Conservation (phyloP, 2,329 filamentous ascomycete genomes). For the Hypoxylon rubiginosum region DNA sequence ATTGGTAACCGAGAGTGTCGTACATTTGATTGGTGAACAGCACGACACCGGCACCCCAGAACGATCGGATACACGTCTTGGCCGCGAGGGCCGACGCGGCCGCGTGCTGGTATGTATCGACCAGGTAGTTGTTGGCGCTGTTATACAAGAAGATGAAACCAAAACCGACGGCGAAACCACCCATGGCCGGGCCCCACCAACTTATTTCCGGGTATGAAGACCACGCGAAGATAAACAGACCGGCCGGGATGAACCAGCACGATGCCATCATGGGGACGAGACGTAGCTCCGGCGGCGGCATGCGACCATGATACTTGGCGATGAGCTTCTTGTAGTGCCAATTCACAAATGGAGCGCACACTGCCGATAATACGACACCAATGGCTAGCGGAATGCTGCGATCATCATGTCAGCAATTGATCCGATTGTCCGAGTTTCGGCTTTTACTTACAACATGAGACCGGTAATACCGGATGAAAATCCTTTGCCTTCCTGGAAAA, state of each 20-base stretch:
- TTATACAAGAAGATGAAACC: conserved; percentile 90
- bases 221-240: conserved; percentile 72
- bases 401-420: conserved; percentile 27
- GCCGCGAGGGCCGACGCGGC: conserved; percentile 85
- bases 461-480: conserved; percentile 81
- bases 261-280: conserved; percentile 86
- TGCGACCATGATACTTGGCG: conserved; percentile 44
- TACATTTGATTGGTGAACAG: conserved; percentile 90
- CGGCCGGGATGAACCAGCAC: conserved; percentile 77
- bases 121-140: conserved; percentile 80
- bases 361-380: conserved; percentile 77
- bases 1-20: conserved; percentile 76
- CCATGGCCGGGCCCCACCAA: conserved; percentile 80
- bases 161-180: conserved; percentile 79
- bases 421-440: not conserved
- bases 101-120: conserved; percentile 75
- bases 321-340: conserved; percentile 76
- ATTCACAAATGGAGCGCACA: conserved; percentile 80
- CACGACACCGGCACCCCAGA: conserved; percentile 83
- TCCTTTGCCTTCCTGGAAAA: conserved; percentile 85
- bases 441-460: conserved; percentile 74
- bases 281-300: conserved; percentile 80
- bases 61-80: conserved; percentile 82
- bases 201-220: conserved; percentile 73
- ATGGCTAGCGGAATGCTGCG: conserved; percentile 79